Conservation (phyloP, 208 protist genomes). For the Strigomonas culicis region DNA sequence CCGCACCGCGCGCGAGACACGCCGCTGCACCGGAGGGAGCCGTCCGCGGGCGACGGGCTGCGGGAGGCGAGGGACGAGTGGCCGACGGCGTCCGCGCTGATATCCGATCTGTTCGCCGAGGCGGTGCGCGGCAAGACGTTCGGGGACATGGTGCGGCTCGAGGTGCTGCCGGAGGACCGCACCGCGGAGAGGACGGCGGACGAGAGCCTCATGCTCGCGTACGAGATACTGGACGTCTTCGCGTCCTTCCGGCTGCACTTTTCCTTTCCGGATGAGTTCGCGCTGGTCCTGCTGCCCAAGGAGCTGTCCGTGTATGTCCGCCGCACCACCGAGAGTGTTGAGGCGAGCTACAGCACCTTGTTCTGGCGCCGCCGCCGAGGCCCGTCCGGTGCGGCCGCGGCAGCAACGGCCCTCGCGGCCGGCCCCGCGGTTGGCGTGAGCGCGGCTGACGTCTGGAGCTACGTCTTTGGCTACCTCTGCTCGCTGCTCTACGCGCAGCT, state of each 20-base stretch:
- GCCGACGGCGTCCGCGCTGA: background rate
- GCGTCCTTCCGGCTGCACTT: slow-evolving; percentile 70
- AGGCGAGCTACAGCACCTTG: slow-evolving; percentile 42
- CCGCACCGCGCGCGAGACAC: background rate
- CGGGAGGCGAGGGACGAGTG: background rate
- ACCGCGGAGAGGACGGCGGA: background rate
- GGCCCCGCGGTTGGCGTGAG: background rate
- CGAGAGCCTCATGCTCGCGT: background rate
- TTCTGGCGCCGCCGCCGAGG: slow-evolving; percentile 70
- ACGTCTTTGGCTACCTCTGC: slow-evolving; percentile 80
- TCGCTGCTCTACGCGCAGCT: slow-evolving; percentile 71
- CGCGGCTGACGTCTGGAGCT: slow-evolving; percentile 66
- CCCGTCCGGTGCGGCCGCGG: background rate
- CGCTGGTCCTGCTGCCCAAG: slow-evolving; percentile 49
- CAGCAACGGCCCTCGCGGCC: background rate
- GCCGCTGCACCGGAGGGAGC: slow-evolving; percentile 43
- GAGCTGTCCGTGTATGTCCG: slow-evolving; percentile 44
- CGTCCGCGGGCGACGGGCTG: slow-evolving; percentile 17
- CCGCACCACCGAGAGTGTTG: slow-evolving; percentile 15
- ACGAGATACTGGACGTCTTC: slow-evolving; percentile 62
- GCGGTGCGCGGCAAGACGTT: slow-evolving; percentile 2
- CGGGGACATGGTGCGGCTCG: slow-evolving; percentile 5
- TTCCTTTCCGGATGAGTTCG: slow-evolving; percentile 46
- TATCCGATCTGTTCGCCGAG: slow-evolving; percentile 9
- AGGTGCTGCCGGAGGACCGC: background rate